Evolutionary conservation across 2,329 filamentous ascomycete genomes (phyloP).

Genomic region (Arthrobotrys megalospora): DNA sequence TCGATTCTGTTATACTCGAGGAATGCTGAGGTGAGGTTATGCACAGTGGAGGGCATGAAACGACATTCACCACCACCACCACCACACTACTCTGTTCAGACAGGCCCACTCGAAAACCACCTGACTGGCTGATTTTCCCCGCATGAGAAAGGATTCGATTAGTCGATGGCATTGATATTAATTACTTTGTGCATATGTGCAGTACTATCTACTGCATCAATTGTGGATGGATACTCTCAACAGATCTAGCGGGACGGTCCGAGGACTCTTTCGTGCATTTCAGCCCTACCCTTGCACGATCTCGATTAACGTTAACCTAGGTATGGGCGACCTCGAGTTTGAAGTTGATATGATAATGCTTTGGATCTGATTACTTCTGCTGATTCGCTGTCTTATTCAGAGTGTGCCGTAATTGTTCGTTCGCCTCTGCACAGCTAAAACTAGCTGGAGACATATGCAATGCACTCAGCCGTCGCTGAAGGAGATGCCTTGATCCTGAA

Average conservation of each 20-base stretch:
- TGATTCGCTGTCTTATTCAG: conserved; percentile 14
- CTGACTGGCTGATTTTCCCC: conserved; percentile 1
- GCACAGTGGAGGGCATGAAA: neutral
- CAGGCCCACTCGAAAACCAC: neutral
- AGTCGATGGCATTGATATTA: neutral
- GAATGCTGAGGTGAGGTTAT: conserved; percentile 9
- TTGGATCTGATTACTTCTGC: conserved; percentile 6
- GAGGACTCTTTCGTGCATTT: conserved; percentile 3
- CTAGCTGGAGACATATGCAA: neutral
- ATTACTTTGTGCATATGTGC: neutral
- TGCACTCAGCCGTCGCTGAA: conserved; percentile 7
- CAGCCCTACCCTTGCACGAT: conserved; percentile 9
- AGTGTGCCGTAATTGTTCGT: neutral
- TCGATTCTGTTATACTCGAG: neutral
- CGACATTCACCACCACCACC: neutral
- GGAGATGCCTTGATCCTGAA: conserved; percentile 2
- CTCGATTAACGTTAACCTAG: neutral
- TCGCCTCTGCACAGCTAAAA: neutral
- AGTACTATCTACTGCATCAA: neutral
- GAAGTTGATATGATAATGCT: neutral
- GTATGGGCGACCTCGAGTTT: neutral
- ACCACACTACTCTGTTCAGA: neutral
- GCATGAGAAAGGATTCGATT: conserved; percentile 19
- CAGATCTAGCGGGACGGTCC: conserved; percentile 13
- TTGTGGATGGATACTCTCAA: neutral